Evolutionary conservation across 306 rosid species (phyloP), one percentile per base, ranked within the genome.

Genomic region (Vicia villosa): DNA sequence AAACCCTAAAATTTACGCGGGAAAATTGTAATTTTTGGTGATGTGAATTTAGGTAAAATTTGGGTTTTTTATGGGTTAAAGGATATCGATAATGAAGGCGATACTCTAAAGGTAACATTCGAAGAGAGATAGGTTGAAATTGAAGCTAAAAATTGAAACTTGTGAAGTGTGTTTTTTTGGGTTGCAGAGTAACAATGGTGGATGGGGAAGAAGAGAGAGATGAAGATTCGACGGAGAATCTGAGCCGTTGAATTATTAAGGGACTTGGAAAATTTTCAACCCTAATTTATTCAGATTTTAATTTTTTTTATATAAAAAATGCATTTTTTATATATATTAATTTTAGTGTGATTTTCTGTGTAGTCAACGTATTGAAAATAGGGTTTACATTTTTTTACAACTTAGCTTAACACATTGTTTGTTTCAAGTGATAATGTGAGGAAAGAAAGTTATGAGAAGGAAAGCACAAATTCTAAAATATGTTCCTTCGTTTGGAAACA

Each of bases 51-150:
- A 77, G 11, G 74, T 74, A 62, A 52, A 83, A 51, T 75, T 63
- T 84, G 40, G 10, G 26, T 50, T 57, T 74, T 40, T 55, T 72
- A 56, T 85, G 78, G 57, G 85, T 68, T 51, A 86, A 21, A 2
- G 92, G 88, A 37, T 82, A 83, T 51, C 85, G 69, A 75, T 82
- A 67, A n/a, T 66, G 74, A 65, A 43, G n/a, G 34, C 36, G 79
- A 59, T 67, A 74, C 46, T 92, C 98, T 34, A 89, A 69, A 59
- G 91, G 70, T 67, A 83, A 66, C 98, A 92, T 92, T 63, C 41
- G 81, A 67, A 61, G 72, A 5, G 58, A 69, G 32, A 57, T 42
- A 55, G 19, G 15, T 43, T 57, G 54, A 66, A 72, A 70, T 47
- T 67, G 49, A 56, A 70, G 49, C 10, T 21, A 63, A 69, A 69